Percentiles rank a stretch among this genome's conserved stretches.
Evolutionary conservation across 169 alveolate genomes (phyloP).

Genomic region (Eimeria sp.): DNA sequence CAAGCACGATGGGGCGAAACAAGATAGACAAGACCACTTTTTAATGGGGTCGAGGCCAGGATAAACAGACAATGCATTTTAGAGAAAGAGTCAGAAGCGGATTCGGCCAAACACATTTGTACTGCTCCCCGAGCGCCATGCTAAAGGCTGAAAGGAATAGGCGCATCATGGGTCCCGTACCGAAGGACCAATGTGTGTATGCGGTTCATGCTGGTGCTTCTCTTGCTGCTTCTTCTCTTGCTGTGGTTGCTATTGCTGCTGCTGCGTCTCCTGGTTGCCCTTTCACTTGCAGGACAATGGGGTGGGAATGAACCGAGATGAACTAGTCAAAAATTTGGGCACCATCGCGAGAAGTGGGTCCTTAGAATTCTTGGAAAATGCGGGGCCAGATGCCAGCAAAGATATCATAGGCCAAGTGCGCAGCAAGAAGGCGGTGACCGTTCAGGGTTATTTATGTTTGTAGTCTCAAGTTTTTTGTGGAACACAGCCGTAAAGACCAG

Average conservation of each 20-base stretch:
- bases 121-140: background rate
- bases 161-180: background rate
- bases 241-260: background rate
- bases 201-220: background rate
- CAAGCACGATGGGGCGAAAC: background rate
- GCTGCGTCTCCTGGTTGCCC: background rate
- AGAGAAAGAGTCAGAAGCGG: background rate
- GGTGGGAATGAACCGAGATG: conserved; percentile 99
- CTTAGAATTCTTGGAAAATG: conserved; percentile 91
- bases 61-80: background rate
- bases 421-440: background rate
- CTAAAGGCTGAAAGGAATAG: background rate
- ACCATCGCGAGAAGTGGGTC: conserved; percentile 99
- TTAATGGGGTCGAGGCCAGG: background rate
- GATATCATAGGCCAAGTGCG: conserved; percentile 84
- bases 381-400: conserved; percentile 86
- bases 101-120: background rate
- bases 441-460: background rate
- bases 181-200: background rate
- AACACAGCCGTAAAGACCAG: background rate
- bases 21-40: background rate
- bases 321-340: conserved; percentile 97
- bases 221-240: background rate
- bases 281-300: conserved; percentile 97
- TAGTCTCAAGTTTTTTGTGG: background rate